Conservation (phyloP, 2,329 filamentous ascomycete genomes). For the Ascochyta fabae region DNA sequence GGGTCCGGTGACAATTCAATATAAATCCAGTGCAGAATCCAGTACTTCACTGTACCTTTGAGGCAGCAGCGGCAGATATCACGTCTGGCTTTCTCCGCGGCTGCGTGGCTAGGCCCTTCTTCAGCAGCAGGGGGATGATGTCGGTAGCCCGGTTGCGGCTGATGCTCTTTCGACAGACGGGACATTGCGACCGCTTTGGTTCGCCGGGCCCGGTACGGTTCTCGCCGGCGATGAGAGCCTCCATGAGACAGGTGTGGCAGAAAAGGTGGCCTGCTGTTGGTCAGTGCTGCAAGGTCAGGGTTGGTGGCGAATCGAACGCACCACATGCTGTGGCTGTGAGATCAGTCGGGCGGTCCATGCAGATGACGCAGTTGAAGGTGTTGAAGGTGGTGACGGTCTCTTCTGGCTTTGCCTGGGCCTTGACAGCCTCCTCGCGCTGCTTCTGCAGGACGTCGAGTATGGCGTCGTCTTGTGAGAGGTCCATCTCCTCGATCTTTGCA, state of each 20-base stretch:
- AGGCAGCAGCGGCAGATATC: conserved; percentile 6
- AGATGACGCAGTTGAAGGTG: conserved; percentile 66
- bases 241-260: conserved; percentile 67
- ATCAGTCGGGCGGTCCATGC: conserved; percentile 67
- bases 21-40: conserved; percentile 18
- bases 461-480: conserved; percentile 54
- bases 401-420: conserved; percentile 50
- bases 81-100: conserved; percentile 35
- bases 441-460: conserved; percentile 58
- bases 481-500: conserved; percentile 55
- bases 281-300: conserved; percentile 20
- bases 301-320: conserved; percentile 47
- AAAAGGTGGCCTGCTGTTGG: conserved; percentile 63
- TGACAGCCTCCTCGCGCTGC: conserved; percentile 60
- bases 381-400: conserved; percentile 53
- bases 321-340: conserved; percentile 67
- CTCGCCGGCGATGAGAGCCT: conserved; percentile 64
- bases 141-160: conserved; percentile 49
- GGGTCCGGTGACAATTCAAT: neutral
- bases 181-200: conserved; percentile 54
- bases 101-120: conserved; percentile 47
- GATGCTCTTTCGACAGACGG: conserved; percentile 56
- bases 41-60: conserved; percentile 31
- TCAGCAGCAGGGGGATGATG: conserved; percentile 52
- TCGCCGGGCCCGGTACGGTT: conserved; percentile 54